A percentile compares a stretch with the other conserved stretches of the same genome.
phyloP scores from a whole-genome alignment of 192 early-diverging fungal species.

The Jimgerdemannia lactiflua region DNA sequence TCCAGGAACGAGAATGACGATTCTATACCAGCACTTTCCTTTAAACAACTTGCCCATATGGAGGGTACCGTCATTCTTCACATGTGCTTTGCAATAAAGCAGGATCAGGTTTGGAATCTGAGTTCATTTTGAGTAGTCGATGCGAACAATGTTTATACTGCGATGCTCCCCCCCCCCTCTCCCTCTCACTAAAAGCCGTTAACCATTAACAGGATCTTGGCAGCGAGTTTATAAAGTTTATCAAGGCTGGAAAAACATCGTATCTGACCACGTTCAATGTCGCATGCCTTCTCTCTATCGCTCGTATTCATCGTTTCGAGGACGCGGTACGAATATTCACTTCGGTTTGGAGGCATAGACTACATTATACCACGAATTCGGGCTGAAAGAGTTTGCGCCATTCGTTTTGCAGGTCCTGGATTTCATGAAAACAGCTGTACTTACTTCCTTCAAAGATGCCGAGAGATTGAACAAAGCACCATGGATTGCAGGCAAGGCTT shows the following conservation, averaged over 20 bases:
- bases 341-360: not conserved
- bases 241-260: conserved; percentile 35
- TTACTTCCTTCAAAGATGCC: conserved; percentile 39
- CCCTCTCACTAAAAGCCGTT: not conserved
- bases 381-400: not conserved
- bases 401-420: conserved; percentile 32
- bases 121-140: not conserved
- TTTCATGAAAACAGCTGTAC: conserved; percentile 42
- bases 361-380: not conserved
- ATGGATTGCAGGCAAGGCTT: conserved; percentile 38
- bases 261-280: conserved; percentile 60
- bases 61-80: conserved; percentile 72
- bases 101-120: conserved; percentile 54
- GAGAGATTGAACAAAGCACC: conserved; percentile 38
- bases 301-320: conserved; percentile 70
- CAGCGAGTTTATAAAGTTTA: conserved; percentile 49
- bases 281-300: conserved; percentile 62
- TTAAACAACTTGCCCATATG: conserved; percentile 34
- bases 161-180: no score
- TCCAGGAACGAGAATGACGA: not conserved
- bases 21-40: not conserved
- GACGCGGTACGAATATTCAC: conserved; percentile 39
- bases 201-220: conserved; percentile 39
- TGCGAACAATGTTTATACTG: no score
- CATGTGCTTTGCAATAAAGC: conserved; percentile 66